Conservation (phyloP, 306 rosid genomes). For the Rosa rugosa region DNA sequence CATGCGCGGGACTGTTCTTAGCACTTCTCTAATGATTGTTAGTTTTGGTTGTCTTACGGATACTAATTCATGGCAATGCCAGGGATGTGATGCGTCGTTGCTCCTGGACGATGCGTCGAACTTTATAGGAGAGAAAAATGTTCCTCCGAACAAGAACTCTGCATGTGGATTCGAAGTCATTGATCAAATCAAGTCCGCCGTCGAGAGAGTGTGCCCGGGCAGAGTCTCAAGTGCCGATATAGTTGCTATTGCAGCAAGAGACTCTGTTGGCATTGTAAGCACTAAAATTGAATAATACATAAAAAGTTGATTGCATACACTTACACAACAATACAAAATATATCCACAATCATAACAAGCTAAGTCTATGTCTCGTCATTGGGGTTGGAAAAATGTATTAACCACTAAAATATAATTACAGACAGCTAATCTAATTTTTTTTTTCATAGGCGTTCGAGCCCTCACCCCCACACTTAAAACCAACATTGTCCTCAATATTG, state of each 20-base stretch:
- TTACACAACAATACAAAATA: no score
- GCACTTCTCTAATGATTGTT: background rate
- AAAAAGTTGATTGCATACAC: background rate
- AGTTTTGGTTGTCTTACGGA: background rate
- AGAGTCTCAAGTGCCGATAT: constrained; percentile 80
- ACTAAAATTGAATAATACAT: background rate
- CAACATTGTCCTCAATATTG: no score
- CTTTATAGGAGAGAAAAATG: constrained; percentile 71
- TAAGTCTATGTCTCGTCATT: no score
- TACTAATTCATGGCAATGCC: constrained; percentile 8
- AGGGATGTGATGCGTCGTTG: constrained; percentile 90
- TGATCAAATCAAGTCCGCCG: constrained; percentile 64
- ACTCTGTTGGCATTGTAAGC: constrained; percentile 58
- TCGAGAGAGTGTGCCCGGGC: constrained; percentile 59
- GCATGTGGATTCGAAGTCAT: constrained; percentile 71
- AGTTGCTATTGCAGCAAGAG: constrained; percentile 61
- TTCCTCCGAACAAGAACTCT: constrained; percentile 56
- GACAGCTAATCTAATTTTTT: no score
- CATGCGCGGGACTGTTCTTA: background rate
- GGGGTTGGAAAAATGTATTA: no score
- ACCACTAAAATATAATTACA: no score
- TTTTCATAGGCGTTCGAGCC: no score
- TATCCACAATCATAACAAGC: no score
- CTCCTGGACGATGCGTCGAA: constrained; percentile 68
- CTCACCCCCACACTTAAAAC: no score